Evolutionary conservation across 2,329 filamentous ascomycete genomes (phyloP).

Genomic region (Epichloe scottii): DNA sequence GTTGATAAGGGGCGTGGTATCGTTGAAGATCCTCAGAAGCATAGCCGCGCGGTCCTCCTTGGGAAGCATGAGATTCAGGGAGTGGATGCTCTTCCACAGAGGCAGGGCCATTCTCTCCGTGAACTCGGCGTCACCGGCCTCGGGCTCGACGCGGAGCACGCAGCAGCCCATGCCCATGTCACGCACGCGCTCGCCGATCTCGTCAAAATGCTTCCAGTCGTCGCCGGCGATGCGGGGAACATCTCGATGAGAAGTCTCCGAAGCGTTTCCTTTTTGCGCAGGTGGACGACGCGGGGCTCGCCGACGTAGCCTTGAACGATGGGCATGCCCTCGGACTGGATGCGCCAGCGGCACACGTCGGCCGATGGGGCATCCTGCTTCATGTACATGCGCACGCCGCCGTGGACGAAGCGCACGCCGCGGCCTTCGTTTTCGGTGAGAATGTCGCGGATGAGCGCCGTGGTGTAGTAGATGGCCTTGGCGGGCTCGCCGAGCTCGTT

Average conservation of each 20-base stretch:
- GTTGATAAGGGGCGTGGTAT: constrained; percentile 73
- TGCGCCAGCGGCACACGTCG: constrained; percentile 83
- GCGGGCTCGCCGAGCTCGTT: constrained; percentile 79
- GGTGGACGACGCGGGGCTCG: constrained; percentile 57
- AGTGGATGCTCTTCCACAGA: constrained; percentile 85
- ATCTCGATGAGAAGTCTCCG: constrained; percentile 80
- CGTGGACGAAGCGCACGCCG: constrained; percentile 91
- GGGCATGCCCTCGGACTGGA: constrained; percentile 86
- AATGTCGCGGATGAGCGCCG: constrained; percentile 71
- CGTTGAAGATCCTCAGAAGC: constrained; percentile 83
- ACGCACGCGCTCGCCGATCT: constrained; percentile 74
- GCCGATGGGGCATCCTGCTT: constrained; percentile 86
- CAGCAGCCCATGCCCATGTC: constrained; percentile 85
- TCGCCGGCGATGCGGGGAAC: constrained; percentile 76
- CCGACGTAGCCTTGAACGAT: constrained; percentile 88
- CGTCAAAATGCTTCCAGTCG: constrained; percentile 63
- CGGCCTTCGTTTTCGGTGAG: constrained; percentile 77
- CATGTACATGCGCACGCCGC: constrained; percentile 97
- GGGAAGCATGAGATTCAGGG: constrained; percentile 91
- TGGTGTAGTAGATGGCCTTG: constrained; percentile 96
- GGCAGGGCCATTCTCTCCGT: constrained; percentile 77
- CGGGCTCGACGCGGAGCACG: constrained; percentile 72
- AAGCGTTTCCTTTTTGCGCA: constrained; percentile 69
- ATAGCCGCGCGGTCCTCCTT: constrained; percentile 94
- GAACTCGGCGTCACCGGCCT: constrained; percentile 46